Evolutionary conservation across 2,329 filamentous ascomycete species (phyloP).

Genomic region (Stagonosporopsis tanaceti): DNA sequence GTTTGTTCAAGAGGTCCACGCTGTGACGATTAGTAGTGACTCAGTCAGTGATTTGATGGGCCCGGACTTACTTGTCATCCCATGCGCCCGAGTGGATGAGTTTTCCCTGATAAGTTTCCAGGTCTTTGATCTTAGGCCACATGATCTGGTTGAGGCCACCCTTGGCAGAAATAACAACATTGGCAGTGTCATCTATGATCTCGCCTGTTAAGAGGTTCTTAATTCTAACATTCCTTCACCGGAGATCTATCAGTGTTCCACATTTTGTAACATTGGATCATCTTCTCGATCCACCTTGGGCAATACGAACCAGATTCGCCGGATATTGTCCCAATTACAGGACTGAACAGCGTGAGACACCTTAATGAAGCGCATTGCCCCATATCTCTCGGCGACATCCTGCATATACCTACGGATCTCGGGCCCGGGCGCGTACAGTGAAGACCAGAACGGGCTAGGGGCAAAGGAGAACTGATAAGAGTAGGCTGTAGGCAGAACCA

Average conservation of each 20-base stretch:
- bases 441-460: slow-evolving; percentile 53
- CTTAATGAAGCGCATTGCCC: slow-evolving; percentile 49
- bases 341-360: slow-evolving; percentile 46
- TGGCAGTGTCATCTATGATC: slow-evolving; percentile 32
- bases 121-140: slow-evolving; percentile 46
- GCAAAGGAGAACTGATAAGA: slow-evolving; percentile 56
- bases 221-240: slow-evolving; percentile 49
- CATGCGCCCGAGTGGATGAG: slow-evolving; percentile 48
- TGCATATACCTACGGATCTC: slow-evolving; percentile 52
- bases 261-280: neutral
- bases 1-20: slow-evolving; percentile 44
- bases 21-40: slow-evolving; percentile 17
- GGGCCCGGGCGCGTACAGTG: slow-evolving; percentile 49
- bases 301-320: neutral
- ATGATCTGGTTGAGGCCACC: slow-evolving; percentile 43
- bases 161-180: slow-evolving; percentile 45
- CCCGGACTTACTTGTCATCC: slow-evolving; percentile 39
- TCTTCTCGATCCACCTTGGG: neutral
- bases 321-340: slow-evolving; percentile 42
- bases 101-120: slow-evolving; percentile 44
- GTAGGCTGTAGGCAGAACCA: slow-evolving; percentile 19
- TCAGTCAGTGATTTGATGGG: slow-evolving; percentile 5
- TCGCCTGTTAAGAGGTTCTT: slow-evolving; percentile 43
- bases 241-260: slow-evolving; percentile 23
- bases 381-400: slow-evolving; percentile 45